Percentiles rank a stretch among this genome's conserved stretches.
These are phyloP conservation scores for Arthroderma sp. DNA, from an alignment of 2,329 filamentous ascomycete species.

Conservation along the genomic window DNA sequence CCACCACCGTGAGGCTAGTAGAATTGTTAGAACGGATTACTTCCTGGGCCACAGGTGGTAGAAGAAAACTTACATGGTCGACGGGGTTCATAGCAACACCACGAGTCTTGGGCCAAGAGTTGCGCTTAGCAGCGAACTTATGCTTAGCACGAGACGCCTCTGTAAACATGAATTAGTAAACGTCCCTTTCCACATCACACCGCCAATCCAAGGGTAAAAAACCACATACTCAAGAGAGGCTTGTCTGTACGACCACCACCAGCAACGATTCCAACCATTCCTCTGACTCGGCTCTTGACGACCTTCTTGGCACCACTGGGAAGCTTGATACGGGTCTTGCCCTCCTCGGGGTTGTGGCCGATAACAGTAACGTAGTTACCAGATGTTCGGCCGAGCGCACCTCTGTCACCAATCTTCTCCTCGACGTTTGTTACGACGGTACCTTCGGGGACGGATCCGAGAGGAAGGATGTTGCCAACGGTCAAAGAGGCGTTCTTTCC, in stretches of 20 bases:
- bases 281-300: constrained; percentile 77
- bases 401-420: constrained; percentile 96
- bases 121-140: constrained; percentile 99
- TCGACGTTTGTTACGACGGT: constrained; percentile 99
- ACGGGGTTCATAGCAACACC: constrained; percentile 99
- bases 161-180: constrained; percentile 38
- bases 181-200: neutral
- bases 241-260: constrained; percentile 99
- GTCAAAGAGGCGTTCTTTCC: constrained; percentile 97
- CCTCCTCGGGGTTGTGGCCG: constrained; percentile 95
- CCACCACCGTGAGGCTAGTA: constrained; percentile 75
- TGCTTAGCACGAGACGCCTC: constrained; percentile 99
- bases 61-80: constrained; percentile 58
- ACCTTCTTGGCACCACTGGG: constrained; percentile 99
- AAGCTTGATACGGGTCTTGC: constrained; percentile 99
- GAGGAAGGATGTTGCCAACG: constrained; percentile 93
- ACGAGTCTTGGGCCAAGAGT: constrained; percentile 99
- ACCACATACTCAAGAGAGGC: constrained; percentile 68
- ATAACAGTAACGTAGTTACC: constrained; percentile 99
- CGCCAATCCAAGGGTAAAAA: neutral
- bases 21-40: constrained; percentile 13
- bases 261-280: constrained; percentile 99
- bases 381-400: constrained; percentile 87
- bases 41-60: neutral
- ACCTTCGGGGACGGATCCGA: constrained; percentile 93